phyloP scores from a whole-genome alignment of 2,329 filamentous ascomycete genomes.

The Clonostachys sp. region DNA sequence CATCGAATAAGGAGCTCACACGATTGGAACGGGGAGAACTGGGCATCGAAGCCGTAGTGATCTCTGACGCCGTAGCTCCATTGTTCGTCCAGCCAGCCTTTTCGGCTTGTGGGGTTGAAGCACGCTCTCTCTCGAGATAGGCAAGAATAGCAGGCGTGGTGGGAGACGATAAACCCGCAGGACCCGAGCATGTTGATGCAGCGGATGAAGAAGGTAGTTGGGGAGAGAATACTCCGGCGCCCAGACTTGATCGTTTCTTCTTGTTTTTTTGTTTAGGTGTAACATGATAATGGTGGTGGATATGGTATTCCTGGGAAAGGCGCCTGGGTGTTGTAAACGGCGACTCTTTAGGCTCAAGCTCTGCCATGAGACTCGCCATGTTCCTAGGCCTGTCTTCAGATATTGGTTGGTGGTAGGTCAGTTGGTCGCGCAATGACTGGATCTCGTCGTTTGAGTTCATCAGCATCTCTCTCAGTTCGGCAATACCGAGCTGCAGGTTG shows the following conservation, averaged over 20 bases:
- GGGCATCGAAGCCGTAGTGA: constrained; percentile 70
- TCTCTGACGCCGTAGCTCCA: constrained; percentile 39
- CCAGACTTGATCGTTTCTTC: constrained; percentile 67
- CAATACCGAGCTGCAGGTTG: constrained; percentile 85
- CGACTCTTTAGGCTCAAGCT: constrained; percentile 52
- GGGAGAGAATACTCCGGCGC: constrained; percentile 57
- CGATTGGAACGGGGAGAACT: constrained; percentile 77
- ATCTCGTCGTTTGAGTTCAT: constrained; percentile 93
- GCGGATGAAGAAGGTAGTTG: constrained; percentile 12
- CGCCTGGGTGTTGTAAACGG: constrained; percentile 4
- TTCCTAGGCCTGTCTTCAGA: constrained; percentile 25
- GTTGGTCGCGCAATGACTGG: constrained; percentile 76
- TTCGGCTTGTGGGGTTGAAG: constrained; percentile 20
- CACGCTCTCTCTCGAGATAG: constrained; percentile 15
- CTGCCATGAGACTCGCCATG: constrained; percentile 61
- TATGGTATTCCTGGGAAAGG: constrained; percentile 72
- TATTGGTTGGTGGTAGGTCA: constrained; percentile 73
- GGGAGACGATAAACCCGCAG: constrained; percentile 15
- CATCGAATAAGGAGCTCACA: constrained; percentile 75
- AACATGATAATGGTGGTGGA: constrained; percentile 91
- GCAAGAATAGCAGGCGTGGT: constrained; percentile 33
- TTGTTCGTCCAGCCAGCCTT: constrained; percentile 24
- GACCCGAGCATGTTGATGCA: constrained; percentile 23
- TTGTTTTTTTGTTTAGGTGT: constrained; percentile 59
- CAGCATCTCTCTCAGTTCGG: constrained; percentile 87